A percentile compares a stretch with the other conserved stretches of the same genome.
These are phyloP conservation scores for Suhomyces taliae DNA, from an alignment of 1,139 yeast genomes.

Conservation along the genomic window DNA sequence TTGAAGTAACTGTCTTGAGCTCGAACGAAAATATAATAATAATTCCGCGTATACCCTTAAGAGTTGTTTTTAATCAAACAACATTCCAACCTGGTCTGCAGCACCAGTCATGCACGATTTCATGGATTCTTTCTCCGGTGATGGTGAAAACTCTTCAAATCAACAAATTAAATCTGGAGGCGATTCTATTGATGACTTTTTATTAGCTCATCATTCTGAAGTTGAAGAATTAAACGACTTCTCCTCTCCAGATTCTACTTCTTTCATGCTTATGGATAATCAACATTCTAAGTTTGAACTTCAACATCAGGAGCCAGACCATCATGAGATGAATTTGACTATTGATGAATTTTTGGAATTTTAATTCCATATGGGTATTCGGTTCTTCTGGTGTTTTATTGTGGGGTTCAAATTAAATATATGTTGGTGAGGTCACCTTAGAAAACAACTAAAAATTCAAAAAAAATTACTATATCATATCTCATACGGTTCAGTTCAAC, in stretches of 20 bases:
- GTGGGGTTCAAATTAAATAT: constrained; percentile 5
- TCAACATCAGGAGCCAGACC: constrained; percentile 7
- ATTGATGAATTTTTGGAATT: constrained; percentile 32
- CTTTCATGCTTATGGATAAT: constrained; percentile 7
- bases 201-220: constrained; percentile 15
- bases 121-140: constrained; percentile 16
- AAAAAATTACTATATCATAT: constrained; percentile 6
- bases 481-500: constrained; percentile 8
- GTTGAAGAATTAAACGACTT: constrained; percentile 15
- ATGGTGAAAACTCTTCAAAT: constrained; percentile 2
- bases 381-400: constrained; percentile 5
- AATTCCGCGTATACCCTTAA: constrained; percentile 4
- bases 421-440: not conserved
- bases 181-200: constrained; percentile 17
- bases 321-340: constrained; percentile 19
- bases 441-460: constrained; percentile 4
- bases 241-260: constrained; percentile 8
- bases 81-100: constrained; percentile 34
- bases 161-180: constrained; percentile 2
- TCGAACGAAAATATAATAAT: constrained; percentile 3
- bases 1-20: constrained; percentile 31
- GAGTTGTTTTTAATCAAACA: constrained; percentile 6
- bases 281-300: constrained; percentile 5
- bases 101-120: constrained; percentile 42
- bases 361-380: constrained; percentile 9